phyloP scores from a whole-genome alignment of 495 filamentous ascomycete genomes.

The Podospora pseudoanserina region DNA sequence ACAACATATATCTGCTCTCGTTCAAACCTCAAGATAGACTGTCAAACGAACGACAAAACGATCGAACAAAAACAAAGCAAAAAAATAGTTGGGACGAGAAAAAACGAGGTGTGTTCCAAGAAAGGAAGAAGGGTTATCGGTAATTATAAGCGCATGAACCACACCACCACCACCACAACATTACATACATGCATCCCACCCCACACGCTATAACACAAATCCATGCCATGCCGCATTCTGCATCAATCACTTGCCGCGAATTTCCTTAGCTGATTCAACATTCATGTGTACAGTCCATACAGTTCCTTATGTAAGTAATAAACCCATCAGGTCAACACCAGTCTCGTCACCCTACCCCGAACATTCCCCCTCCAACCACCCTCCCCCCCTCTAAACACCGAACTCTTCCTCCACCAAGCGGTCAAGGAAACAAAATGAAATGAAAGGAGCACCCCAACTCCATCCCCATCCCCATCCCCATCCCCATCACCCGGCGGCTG shows the following conservation, averaged over 20 bases:
- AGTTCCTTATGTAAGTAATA: slow-evolving; percentile 9
- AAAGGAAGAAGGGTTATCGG: background rate
- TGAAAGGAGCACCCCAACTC: background rate
- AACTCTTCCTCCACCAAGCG: background rate
- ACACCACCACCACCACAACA: background rate
- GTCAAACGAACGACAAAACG: slow-evolving; percentile 4
- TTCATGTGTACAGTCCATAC: background rate
- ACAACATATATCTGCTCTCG: background rate
- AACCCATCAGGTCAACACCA: slow-evolving; percentile 5
- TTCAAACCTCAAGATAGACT: background rate
- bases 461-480: background rate
- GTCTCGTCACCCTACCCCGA: background rate
- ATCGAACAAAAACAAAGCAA: background rate
- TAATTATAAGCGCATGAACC: slow-evolving; percentile 1
- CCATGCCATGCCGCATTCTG: background rate
- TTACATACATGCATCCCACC: slow-evolving; percentile 3
- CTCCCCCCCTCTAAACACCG: background rate
- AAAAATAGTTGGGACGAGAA: background rate
- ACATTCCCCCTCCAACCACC: background rate
- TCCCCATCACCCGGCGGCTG: background rate
- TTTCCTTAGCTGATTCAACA: background rate
- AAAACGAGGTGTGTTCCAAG: background rate
- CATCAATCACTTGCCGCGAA: background rate
- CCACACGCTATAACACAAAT: background rate
- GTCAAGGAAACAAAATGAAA: background rate